These are phyloP conservation scores for Gossypium laxum DNA, from an alignment of 441 rosid genomes.

Conservation along the genomic window DNA sequence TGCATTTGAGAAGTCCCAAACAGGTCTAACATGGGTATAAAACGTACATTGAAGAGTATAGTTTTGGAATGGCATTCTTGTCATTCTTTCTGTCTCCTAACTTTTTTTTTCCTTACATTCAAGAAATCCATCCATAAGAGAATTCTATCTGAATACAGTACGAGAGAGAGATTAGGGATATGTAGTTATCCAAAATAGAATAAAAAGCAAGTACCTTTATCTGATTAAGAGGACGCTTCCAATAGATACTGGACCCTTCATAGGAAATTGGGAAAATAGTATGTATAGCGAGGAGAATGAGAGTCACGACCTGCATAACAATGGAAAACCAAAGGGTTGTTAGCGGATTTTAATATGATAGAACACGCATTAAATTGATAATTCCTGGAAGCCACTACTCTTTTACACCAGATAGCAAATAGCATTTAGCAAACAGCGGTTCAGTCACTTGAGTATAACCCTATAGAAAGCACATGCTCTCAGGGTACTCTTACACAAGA, in stretches of 20 bases:
- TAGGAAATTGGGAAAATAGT: constrained; percentile 63
- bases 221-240: constrained; percentile 47
- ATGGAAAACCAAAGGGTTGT: constrained; percentile 11
- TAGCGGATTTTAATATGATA: not conserved
- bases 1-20: not conserved
- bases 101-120: not conserved
- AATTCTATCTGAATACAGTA: not conserved
- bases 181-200: constrained; percentile 9
- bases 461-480: not conserved
- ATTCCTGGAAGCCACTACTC: not conserved
- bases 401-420: not conserved
- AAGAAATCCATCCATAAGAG: constrained; percentile 6
- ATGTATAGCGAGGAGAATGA: constrained; percentile 46
- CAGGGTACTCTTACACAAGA: not conserved
- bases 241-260: constrained; percentile 64
- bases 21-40: not conserved
- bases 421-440: not conserved
- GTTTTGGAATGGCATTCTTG: not conserved
- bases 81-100: not conserved
- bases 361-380: not conserved
- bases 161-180: constrained; percentile 1
- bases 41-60: not conserved
- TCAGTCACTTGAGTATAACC: not conserved
- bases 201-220: constrained; percentile 43
- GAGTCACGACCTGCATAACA: constrained; percentile 55